A percentile compares a stretch with the other conserved stretches of the same genome.
Conservation (phyloP, 257 asterid species). For the Fraxinus anomala region DNA sequence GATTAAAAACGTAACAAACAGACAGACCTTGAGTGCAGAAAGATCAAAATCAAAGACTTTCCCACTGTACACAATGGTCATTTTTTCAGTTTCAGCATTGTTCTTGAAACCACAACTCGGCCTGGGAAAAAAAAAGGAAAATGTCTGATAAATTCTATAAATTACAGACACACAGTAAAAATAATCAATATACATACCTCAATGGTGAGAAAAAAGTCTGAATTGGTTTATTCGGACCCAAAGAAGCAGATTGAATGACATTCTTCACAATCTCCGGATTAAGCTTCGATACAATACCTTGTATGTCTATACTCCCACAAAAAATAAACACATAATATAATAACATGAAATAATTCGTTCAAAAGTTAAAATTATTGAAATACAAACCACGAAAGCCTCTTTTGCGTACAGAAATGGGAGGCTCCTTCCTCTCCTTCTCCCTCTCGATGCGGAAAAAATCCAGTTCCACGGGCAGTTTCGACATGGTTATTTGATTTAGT, state of each 20-base stretch:
- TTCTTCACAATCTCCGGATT: no score
- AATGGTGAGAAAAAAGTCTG: not conserved
- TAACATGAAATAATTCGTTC: no score
- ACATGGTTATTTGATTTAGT: not conserved
- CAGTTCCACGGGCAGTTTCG: conserved; percentile 20
- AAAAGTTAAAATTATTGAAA: no score
- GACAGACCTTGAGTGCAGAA: conserved; percentile 23
- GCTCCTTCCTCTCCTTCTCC: not conserved
- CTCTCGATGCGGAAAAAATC: conserved; percentile 27
- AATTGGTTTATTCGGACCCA: not conserved
- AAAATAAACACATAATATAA: no score
- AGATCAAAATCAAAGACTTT: conserved; percentile 22
- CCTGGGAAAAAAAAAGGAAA: not conserved
- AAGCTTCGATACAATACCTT: no score
- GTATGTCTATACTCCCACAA: no score
- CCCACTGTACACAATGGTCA: conserved; percentile 32
- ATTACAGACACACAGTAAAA: no score
- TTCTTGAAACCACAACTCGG: not conserved
- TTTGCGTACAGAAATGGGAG: conserved; percentile 1
- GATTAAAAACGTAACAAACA: not conserved
- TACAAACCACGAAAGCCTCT: conserved; percentile 30
- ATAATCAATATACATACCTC: conserved; percentile 5
- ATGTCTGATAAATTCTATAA: not conserved
- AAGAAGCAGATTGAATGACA: conserved; percentile 16
- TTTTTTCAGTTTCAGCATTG: conserved; percentile 10